phyloP scores from a whole-genome alignment of 805 yeast species.

The Metschnikowia reukaufii region DNA sequence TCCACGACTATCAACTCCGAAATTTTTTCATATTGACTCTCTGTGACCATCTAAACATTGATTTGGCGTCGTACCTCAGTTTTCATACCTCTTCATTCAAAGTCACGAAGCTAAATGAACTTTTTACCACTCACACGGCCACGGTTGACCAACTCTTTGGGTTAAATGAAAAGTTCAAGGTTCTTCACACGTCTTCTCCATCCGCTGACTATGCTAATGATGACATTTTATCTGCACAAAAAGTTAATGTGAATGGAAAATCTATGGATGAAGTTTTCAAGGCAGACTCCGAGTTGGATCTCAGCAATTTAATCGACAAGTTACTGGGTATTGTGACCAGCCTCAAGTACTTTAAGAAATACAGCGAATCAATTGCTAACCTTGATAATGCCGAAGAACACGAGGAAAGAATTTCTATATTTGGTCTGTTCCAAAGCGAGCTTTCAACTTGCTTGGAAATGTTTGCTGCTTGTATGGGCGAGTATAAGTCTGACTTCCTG shows the following conservation, averaged over 20 bases:
- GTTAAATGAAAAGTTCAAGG: slow-evolving; percentile 31
- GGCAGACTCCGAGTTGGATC: slow-evolving; percentile 16
- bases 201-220: slow-evolving; percentile 19
- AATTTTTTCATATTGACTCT: slow-evolving; percentile 36
- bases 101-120: slow-evolving; percentile 19
- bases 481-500: slow-evolving; percentile 20
- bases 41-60: slow-evolving; percentile 20
- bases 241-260: not conserved
- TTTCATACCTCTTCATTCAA: slow-evolving; percentile 18
- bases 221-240: slow-evolving; percentile 11
- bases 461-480: slow-evolving; percentile 30
- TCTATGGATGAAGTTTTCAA: slow-evolving; percentile 7
- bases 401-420: slow-evolving; percentile 38
- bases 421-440: slow-evolving; percentile 37
- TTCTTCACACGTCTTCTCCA: slow-evolving; percentile 8
- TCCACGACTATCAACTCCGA: slow-evolving; percentile 29
- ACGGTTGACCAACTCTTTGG: slow-evolving; percentile 23
- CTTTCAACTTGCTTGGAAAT: slow-evolving; percentile 29
- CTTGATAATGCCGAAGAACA: slow-evolving; percentile 31
- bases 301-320: slow-evolving; percentile 31
- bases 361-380: slow-evolving; percentile 31
- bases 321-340: slow-evolving; percentile 34
- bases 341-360: slow-evolving; percentile 38
- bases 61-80: slow-evolving; percentile 1
- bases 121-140: slow-evolving; percentile 27